These are phyloP conservation scores for Rutstroemia sp. DNA, from an alignment of 2,329 filamentous ascomycete genomes.

Conservation along the genomic window DNA sequence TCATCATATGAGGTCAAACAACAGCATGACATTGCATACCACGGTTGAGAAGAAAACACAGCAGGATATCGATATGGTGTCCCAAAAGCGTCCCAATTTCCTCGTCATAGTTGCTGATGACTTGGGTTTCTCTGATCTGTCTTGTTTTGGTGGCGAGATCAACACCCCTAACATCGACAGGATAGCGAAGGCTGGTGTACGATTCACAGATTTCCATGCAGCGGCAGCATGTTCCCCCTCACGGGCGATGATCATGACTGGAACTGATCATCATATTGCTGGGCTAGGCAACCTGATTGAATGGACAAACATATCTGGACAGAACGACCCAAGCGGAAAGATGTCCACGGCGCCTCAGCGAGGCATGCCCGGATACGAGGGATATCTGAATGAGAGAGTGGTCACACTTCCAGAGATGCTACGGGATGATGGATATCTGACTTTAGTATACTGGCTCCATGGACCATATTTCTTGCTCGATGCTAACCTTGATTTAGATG, in stretches of 20 bases:
- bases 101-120: conserved; percentile 40
- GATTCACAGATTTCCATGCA: conserved; percentile 52
- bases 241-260: conserved; percentile 49
- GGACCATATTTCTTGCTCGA: not conserved
- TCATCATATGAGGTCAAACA: too few relatives aligned
- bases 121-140: conserved; percentile 39
- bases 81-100: conserved; percentile 32
- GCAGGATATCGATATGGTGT: not conserved
- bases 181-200: conserved; percentile 41
- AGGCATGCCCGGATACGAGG: conserved; percentile 49
- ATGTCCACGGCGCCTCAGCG: conserved; percentile 19
- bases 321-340: conserved; percentile 25
- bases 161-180: conserved; percentile 49
- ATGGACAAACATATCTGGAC: conserved; percentile 17
- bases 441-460: conserved; percentile 32
- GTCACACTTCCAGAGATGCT: conserved; percentile 44
- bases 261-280: conserved; percentile 45
- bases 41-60: too few relatives aligned
- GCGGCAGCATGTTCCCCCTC: conserved; percentile 42
- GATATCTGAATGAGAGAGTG: conserved; percentile 46
- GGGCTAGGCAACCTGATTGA: conserved; percentile 34
- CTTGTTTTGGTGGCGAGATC: conserved; percentile 50
- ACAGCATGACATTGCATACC: too few relatives aligned
- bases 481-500: conserved; percentile 11
- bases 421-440: conserved; percentile 44